phyloP scores from a whole-genome alignment of 148 eudicot genomes.

The Rhododendron simsii region DNA sequence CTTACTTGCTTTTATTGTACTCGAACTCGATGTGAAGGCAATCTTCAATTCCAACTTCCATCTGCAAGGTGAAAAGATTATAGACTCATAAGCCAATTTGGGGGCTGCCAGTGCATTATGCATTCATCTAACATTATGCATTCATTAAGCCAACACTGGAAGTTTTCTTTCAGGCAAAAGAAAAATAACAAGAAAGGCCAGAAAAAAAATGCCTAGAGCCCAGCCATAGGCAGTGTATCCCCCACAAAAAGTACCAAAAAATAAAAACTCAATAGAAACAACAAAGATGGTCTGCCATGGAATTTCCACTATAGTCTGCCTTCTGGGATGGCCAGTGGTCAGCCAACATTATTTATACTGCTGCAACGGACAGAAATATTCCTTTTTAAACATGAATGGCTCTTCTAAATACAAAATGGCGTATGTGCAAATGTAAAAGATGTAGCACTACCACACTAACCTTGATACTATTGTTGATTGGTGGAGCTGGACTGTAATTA shows the following conservation, averaged over 20 bases:
- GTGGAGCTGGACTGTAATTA: constrained; percentile 69
- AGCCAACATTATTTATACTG: background rate
- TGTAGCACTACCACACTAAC: constrained; percentile 26
- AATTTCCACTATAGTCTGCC: background rate
- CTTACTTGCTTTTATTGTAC: constrained; percentile 96
- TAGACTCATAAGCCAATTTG: background rate
- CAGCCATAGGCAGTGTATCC: background rate
- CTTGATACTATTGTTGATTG: constrained; percentile 95
- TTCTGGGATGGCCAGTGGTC: background rate
- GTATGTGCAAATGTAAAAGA: background rate
- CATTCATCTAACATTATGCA: too few species aligned
- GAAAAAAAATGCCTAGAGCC: background rate
- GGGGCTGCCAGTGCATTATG: background rate
- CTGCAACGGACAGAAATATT: background rate
- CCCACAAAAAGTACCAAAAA: background rate
- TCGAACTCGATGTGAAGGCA: constrained; percentile 97
- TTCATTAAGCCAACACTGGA: background rate
- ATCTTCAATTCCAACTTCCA: constrained; percentile 99
- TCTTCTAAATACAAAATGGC: background rate
- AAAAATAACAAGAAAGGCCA: background rate
- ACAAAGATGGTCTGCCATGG: background rate
- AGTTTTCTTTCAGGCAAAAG: background rate
- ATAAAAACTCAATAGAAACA: background rate
- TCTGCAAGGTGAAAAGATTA: constrained; percentile 42
- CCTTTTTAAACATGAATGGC: background rate